Evolutionary conservation across 768 basidiomycete genomes (phyloP).

Genomic region (Xerocomellus intermedius): DNA sequence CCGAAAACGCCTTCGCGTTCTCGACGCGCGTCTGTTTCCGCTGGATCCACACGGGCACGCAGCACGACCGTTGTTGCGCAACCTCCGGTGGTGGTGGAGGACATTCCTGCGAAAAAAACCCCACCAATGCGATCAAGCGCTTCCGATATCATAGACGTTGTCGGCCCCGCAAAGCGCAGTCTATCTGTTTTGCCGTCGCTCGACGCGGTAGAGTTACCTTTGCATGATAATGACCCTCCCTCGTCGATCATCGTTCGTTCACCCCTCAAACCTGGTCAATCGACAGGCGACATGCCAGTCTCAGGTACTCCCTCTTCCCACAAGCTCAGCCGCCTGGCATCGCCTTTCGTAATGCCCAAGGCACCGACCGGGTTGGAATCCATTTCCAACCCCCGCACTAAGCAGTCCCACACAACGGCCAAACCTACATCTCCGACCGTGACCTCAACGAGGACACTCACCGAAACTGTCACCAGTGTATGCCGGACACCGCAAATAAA

Average conservation of each 20-base stretch:
- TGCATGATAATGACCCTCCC: slow-evolving; percentile 12
- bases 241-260: slow-evolving; percentile 26
- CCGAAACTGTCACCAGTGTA: not conserved
- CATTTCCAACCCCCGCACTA: not conserved
- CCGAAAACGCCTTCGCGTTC: slow-evolving; percentile 22
- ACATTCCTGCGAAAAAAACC: slow-evolving; percentile 3
- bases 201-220: slow-evolving; percentile 14
- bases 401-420: not conserved
- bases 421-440: not conserved
- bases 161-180: not conserved
- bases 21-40: slow-evolving; percentile 17
- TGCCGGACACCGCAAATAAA: not conserved
- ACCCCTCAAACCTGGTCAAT: slow-evolving; percentile 7
- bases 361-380: slow-evolving; percentile 1
- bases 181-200: slow-evolving; percentile 7
- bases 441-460: not conserved
- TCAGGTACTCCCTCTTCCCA: not conserved
- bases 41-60: slow-evolving; percentile 14
- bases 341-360: slow-evolving; percentile 13
- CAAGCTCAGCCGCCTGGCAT: slow-evolving; percentile 10
- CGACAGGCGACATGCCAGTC: not conserved
- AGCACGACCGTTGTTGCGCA: slow-evolving; percentile 14
- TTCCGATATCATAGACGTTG: not conserved
- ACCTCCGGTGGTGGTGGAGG: slow-evolving; percentile 1
- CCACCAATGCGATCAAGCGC: not conserved